Percentiles rank a stretch among this genome's conserved stretches.
Conservation (phyloP, 306 rosid genomes). For the Cucumis cinereus region DNA sequence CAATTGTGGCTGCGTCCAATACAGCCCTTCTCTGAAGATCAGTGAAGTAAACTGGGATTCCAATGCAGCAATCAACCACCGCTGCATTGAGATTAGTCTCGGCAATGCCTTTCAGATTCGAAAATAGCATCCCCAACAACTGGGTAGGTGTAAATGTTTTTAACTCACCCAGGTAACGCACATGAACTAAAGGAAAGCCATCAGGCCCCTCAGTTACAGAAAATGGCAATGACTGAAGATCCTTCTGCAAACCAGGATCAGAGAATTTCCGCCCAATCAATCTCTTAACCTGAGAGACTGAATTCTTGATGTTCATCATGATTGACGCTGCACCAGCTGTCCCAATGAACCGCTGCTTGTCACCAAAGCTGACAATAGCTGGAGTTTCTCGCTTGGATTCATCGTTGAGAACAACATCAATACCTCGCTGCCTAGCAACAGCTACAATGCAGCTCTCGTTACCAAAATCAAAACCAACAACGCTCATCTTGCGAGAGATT, state of each 20-base stretch:
- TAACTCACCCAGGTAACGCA: slow-evolving; percentile 53
- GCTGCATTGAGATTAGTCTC: slow-evolving; percentile 75
- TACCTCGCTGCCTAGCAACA: slow-evolving; percentile 91
- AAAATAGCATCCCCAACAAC: slow-evolving; percentile 65
- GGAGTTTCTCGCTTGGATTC: slow-evolving; percentile 97
- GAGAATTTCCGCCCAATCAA: slow-evolving; percentile 57
- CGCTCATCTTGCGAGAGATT: slow-evolving; percentile 48
- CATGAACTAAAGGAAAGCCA: slow-evolving; percentile 76
- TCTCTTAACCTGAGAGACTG: slow-evolving; percentile 72
- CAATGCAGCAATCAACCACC: slow-evolving; percentile 86
- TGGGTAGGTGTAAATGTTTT: slow-evolving; percentile 71
- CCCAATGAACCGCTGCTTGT: slow-evolving; percentile 84
- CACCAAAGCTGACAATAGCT: slow-evolving; percentile 88
- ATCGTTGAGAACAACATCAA: slow-evolving; percentile 90
- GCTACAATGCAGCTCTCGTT: slow-evolving; percentile 95
- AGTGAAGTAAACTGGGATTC: slow-evolving; percentile 84
- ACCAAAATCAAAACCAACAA: slow-evolving; percentile 95
- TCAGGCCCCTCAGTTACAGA: slow-evolving; percentile 69
- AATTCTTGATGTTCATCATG: slow-evolving; percentile 91
- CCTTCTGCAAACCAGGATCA: slow-evolving; percentile 75
- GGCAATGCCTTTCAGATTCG: slow-evolving; percentile 68
- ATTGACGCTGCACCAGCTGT: slow-evolving; percentile 92
- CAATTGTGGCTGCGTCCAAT: slow-evolving; percentile 80
- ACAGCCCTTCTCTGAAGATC: slow-evolving; percentile 92
- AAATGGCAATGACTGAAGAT: slow-evolving; percentile 60